These are phyloP conservation scores for Penicillium sp. DNA, from an alignment of 2,329 filamentous ascomycete species.

Conservation along the genomic window DNA sequence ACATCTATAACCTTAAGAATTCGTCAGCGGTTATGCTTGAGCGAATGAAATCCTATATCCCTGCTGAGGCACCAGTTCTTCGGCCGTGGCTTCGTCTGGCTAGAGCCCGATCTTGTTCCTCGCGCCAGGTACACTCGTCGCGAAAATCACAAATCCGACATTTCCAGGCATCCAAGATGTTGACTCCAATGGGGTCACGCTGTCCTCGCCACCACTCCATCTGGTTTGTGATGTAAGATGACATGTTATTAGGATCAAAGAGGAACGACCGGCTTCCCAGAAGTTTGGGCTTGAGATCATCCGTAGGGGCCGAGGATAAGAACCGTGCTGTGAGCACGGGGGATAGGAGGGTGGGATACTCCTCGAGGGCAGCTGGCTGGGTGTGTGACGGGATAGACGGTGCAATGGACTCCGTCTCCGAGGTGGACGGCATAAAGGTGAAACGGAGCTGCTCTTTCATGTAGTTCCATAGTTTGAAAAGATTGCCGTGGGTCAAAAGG, in stretches of 20 bases:
- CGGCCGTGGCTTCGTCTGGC: conserved; percentile 34
- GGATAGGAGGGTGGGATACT: conserved; percentile 43
- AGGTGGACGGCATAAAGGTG: conserved; percentile 45
- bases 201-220: conserved; percentile 88
- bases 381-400: conserved; percentile 33
- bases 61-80: conserved; percentile 1
- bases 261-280: conserved; percentile 62
- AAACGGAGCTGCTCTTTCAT: conserved; percentile 61
- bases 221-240: conserved; percentile 65
- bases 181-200: conserved; percentile 70
- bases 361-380: conserved; percentile 35
- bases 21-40: not conserved
- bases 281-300: conserved; percentile 24
- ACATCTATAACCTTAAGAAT: not conserved
- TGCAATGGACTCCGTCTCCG: conserved; percentile 19
- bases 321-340: conserved; percentile 47
- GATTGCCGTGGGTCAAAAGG: conserved; percentile 59
- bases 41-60: not conserved
- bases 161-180: conserved; percentile 83
- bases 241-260: conserved; percentile 64
- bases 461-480: conserved; percentile 60
- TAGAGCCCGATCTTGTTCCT: conserved; percentile 63
- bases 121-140: conserved; percentile 75
- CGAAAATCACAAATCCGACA: conserved; percentile 82
- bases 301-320: conserved; percentile 36